Evolutionary conservation across 805 yeast genomes (phyloP), one percentile per base, ranked within the genome.

Genomic region (Wickerhamomyces mucosus): DNA sequence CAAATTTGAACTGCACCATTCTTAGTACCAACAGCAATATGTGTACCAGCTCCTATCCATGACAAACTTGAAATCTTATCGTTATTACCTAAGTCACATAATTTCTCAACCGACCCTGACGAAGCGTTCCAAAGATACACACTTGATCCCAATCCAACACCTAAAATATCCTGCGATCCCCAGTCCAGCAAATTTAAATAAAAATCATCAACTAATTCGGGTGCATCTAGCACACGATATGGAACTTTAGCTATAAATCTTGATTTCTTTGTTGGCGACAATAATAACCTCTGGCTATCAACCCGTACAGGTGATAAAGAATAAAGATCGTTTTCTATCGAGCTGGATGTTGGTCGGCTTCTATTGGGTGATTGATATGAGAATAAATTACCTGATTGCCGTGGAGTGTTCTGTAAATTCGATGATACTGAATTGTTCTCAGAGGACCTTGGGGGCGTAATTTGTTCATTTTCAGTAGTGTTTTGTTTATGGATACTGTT

Each of bases 31-130:
- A 92, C 76, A 0, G 98, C 97, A 30, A 92, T 49, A 59, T 92
- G 96, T 11, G 95, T 80, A 13, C 97, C 97, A 9, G 89, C 73
- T 16, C 89, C 94, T 29, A 89, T 83, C 98, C 98, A 92, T 34
- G 82, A 75, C 23, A 89, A 60, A 43, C 94, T 78, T 7, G 96
- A 82, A 16, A 85, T 81, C 29, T 64, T 60, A 43, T 88, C 96
- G 40, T 67, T 65, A 23, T 64, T 67, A 2, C 71, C 75, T 19
- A 89, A 61, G 41, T 81, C 83, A 46, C 95, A 82, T 22, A 92
- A 64, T 42, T 86, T 69, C 37, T 75, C 75, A 2, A 89, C 96
- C 3, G 78, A 71, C 14, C 94, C 95, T 0, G 85, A 73, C 8
- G 75, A 63, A 1, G 94, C 94, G 51, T 86, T 86, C 84, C 97